phyloP scores from a whole-genome alignment of 768 basidiomycete genomes.

The Kondoa subrosea region DNA sequence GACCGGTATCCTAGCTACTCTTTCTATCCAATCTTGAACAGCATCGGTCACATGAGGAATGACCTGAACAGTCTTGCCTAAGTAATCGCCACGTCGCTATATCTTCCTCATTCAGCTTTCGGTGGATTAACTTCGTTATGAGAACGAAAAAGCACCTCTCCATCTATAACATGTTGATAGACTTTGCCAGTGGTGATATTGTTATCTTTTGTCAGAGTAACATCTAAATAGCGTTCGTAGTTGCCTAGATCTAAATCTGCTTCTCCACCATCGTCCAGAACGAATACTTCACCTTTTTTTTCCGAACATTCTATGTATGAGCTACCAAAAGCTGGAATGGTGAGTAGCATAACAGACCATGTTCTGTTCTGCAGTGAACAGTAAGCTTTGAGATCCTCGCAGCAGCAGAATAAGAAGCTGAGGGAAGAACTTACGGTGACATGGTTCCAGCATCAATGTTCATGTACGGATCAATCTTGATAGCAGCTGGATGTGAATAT shows the following conservation, averaged over 20 bases:
- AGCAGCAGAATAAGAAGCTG: no score
- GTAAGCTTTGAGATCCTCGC: no score
- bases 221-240: conserved; percentile 92
- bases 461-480: conserved; percentile 99
- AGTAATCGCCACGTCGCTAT: conserved; percentile 45
- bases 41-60: conserved; percentile 92
- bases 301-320: neutral
- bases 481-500: no score
- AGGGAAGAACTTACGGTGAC: no score
- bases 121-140: neutral
- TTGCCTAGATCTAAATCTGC: conserved; percentile 96
- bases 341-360: conserved; percentile 61
- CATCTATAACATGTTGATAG: conserved; percentile 88
- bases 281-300: conserved; percentile 82
- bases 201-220: conserved; percentile 83
- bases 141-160: conserved; percentile 49
- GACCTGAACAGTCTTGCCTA: conserved; percentile 94
- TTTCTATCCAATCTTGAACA: conserved; percentile 96
- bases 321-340: neutral
- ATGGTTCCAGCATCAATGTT: conserved; percentile 99
- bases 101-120: neutral
- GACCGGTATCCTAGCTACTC: conserved; percentile 81
- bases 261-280: conserved; percentile 94
- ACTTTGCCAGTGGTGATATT: conserved; percentile 99
- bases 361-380: no score